phyloP scores from a whole-genome alignment of 2,329 filamentous ascomycete genomes.

The Diaporthe capsici region DNA sequence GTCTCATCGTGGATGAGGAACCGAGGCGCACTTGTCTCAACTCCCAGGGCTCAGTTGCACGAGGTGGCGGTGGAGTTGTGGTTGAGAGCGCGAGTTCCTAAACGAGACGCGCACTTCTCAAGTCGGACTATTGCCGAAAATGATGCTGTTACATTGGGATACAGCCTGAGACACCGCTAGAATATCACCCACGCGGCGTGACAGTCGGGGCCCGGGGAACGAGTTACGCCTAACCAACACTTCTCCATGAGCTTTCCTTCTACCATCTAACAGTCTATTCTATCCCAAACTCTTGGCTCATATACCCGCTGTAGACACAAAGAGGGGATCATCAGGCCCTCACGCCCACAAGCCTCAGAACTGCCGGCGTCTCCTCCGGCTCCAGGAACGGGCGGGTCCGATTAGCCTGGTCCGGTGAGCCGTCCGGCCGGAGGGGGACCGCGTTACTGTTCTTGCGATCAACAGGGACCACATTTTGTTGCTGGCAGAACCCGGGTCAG shows the following conservation, averaged over 20 bases:
- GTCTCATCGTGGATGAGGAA: slow-evolving; percentile 3
- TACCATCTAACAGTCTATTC: slow-evolving; percentile 1
- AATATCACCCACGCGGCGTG: not conserved
- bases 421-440: slow-evolving; percentile 34
- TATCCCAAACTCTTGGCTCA: slow-evolving; percentile 3
- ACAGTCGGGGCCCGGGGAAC: no score
- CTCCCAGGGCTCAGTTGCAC: not conserved
- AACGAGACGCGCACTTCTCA: not conserved
- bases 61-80: not conserved
- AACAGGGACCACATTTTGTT: slow-evolving; percentile 37
- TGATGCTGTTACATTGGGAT: not conserved
- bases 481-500: slow-evolving; percentile 18
- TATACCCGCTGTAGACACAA: not conserved
- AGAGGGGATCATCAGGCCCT: not conserved
- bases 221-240: not conserved
- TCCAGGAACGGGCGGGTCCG: slow-evolving; percentile 28
- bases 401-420: slow-evolving; percentile 17
- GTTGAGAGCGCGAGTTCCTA: not conserved
- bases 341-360: slow-evolving; percentile 33
- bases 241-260: not conserved
- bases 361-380: slow-evolving; percentile 32
- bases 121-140: not conserved
- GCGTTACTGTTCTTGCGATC: not conserved
- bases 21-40: not conserved
- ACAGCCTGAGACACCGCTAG: slow-evolving; percentile 4